Evolutionary conservation across 108 stramenopile genomes (phyloP).

Genomic region (Pseudonitzschia pungens): DNA sequence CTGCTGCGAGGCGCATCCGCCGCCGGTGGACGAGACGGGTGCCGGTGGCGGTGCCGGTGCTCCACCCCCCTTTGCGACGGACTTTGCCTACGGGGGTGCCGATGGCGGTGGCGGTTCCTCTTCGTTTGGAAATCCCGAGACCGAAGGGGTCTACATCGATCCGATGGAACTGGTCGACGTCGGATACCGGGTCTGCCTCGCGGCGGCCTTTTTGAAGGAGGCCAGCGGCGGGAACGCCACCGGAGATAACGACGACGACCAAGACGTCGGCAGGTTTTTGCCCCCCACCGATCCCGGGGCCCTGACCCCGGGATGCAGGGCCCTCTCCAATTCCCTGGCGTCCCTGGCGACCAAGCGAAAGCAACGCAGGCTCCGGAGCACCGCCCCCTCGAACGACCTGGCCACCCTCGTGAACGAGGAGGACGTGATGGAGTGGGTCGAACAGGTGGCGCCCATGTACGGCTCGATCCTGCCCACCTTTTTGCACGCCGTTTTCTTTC

Average conservation of each 20-base stretch:
- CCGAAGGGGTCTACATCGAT: slow-evolving; percentile 17
- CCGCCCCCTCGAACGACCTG: not conserved
- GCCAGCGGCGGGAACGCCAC: slow-evolving; percentile 1
- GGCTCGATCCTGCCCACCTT: slow-evolving; percentile 65
- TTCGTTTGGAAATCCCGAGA: not conserved
- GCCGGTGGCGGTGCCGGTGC: not conserved
- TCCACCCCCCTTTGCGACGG: not conserved
- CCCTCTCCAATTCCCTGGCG: slow-evolving; percentile 37
- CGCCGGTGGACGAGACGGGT: not conserved
- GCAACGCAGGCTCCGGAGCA: slow-evolving; percentile 16
- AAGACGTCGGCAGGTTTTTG: slow-evolving; percentile 20
- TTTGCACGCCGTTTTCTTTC: slow-evolving; percentile 64
- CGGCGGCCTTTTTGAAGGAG: slow-evolving; percentile 39
- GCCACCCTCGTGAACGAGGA: slow-evolving; percentile 34
- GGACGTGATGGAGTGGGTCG: slow-evolving; percentile 71
- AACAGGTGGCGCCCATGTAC: slow-evolving; percentile 67
- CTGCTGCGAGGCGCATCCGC: slow-evolving; percentile 20
- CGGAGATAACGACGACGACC: slow-evolving; percentile 27
- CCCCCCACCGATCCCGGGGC: slow-evolving; percentile 11
- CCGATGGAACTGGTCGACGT: slow-evolving; percentile 33
- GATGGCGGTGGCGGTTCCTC: no score
- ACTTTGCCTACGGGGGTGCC: slow-evolving; percentile 13
- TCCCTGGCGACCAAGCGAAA: slow-evolving; percentile 24
- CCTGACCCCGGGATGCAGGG: no score
- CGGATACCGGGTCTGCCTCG: slow-evolving; percentile 42